A percentile compares a stretch with the other conserved stretches of the same genome.
These are phyloP conservation scores for Cyathus striatus DNA, from an alignment of 768 basidiomycete species.

Conservation along the genomic window DNA sequence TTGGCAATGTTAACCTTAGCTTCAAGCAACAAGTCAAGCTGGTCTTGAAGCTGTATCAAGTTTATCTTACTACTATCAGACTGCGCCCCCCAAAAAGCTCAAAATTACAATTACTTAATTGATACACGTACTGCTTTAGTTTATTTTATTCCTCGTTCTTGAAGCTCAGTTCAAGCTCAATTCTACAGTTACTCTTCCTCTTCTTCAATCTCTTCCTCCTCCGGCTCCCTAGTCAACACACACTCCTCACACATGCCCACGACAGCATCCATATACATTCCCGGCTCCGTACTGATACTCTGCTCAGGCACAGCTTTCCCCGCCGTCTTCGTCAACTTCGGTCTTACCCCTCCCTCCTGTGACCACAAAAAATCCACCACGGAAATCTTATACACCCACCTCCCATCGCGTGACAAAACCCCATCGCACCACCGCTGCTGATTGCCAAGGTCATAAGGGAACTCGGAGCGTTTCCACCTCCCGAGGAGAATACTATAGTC, in stretches of 20 bases:
- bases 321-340: not conserved
- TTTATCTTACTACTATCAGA: too few species aligned
- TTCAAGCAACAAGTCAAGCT: too few species aligned
- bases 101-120: too few species aligned
- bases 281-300: not conserved
- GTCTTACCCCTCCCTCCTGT: not conserved
- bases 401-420: not conserved
- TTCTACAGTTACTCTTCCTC: too few species aligned
- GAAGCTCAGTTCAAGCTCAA: too few species aligned
- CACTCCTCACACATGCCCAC: not conserved
- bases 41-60: too few species aligned
- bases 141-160: too few species aligned
- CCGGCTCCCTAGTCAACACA: not conserved
- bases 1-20: too few species aligned
- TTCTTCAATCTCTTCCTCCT: not conserved
- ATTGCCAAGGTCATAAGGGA: not conserved
- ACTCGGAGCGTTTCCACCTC: not conserved
- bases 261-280: not conserved
- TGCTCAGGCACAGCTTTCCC: not conserved
- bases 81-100: too few species aligned
- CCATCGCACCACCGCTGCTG: not conserved
- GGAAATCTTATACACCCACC: not conserved
- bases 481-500: not conserved
- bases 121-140: too few species aligned
- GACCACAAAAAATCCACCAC: not conserved